Evolutionary conservation across 1,284 basidiomycete genomes (phyloP), one percentile per base, ranked within the genome.

Genomic region (Ceraceosorus guamensis): DNA sequence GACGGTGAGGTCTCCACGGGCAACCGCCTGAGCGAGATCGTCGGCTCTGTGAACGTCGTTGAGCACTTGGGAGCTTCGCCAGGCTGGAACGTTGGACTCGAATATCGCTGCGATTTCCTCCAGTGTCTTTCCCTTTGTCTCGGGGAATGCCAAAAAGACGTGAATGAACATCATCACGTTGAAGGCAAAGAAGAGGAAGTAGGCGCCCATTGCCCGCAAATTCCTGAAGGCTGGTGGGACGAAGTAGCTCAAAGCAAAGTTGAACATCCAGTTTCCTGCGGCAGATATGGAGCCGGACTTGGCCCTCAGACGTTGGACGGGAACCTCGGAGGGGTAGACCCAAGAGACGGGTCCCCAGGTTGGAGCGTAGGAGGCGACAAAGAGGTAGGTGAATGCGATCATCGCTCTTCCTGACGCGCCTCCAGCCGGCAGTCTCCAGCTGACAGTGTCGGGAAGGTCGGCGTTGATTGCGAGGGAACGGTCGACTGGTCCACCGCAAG

Each of bases 211-310:
- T n/a, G n/a, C n/a, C n/a, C n/a, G n/a, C n/a, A n/a, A n/a, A n/a
- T n/a, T n/a, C n/a, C n/a, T n/a, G n/a, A 87, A 86, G 68, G 84
- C 86, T 79, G 56, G 53, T 4, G 84, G 84, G 1, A 83, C 79
- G 71, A 87, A 87, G 81, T 84, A 87, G 4, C 80, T 79, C 35
- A 87, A 80, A 14, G 87, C 77, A 78, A 87, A 87, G 76, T 87
- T 87, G 84, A 83, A 85, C 39, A 85, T 52, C 85, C 83, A 85
- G 68, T 80, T 76, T 74, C 1, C 8, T 1, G 44, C 35, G 2
- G 56, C 57, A 5, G 56, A n/a, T 6, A 57, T 30, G 10, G 53
- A 24, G 43, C 31, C 39, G 1, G 45, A n/a, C 44, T 59, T 59
- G 32, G 46, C 55, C 10, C 56, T 46, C 13, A 59, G 37, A 31